Evolutionary conservation across 2,329 filamentous ascomycete genomes (phyloP), one percentile per base, ranked within the genome.

Genomic region (Paramyrothecium sp.): DNA sequence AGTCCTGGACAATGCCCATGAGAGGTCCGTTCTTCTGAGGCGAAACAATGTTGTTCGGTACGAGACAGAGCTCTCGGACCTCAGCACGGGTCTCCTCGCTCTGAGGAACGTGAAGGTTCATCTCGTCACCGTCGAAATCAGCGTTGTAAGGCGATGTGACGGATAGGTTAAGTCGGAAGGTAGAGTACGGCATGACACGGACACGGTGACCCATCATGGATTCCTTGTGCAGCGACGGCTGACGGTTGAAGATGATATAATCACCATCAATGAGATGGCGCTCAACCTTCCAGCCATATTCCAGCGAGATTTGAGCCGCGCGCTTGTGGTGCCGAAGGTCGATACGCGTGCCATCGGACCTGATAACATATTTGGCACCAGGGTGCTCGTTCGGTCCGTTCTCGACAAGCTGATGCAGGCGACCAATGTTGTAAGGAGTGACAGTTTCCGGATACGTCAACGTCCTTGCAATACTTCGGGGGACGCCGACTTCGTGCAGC

Each of bases 131-230:
- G 71, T 99, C 95, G 78, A 99, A 99, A 90, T 99, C 95, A 67
- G 95, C 95, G 78, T 99, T 99, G 82, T 99, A 99, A 0, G 95
- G 95, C 26, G 93, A 96, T 1, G 96, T 99, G 69, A 99, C 95
- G 0, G 95, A 99, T 65, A 99, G 76, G 70, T 99, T 99, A 51
- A 99, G 84, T 62, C 95, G 89, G 81, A 99, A 99, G 2, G 95
- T 99, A 7, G 95, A 99, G 75, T 97, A 99, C 3, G 95, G 95
- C 93, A 99, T 98, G 60, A 99, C 95, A 59, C 89, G 89, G 61
- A 99, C 95, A 67, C 92, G 88, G 76, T 99, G 95, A 75, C 92
- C 95, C 96, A 99, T 99, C 95, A 99, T 99, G 59, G 95, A 99
- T 73, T 99, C 95, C 76, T 99, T 99, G 83, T 99, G 95, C 69